Evolutionary conservation across 2,329 filamentous ascomycete species (phyloP), one percentile per base, ranked within the genome.

Genomic region (Colletotrichum eremochloae): DNA sequence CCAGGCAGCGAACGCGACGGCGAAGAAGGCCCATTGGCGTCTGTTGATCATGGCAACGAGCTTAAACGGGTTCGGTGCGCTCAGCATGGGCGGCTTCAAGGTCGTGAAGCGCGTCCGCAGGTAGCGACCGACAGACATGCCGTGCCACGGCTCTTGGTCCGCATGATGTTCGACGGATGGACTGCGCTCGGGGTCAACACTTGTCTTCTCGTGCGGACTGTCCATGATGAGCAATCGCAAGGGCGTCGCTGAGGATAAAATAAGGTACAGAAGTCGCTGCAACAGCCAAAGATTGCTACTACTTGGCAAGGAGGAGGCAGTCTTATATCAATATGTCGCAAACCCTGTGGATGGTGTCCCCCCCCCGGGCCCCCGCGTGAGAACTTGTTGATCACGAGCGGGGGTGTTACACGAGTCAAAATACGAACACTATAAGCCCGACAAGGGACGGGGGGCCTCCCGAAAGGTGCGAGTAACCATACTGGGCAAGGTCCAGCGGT

Each of bases 1-100:
- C 88, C 88, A 90, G n/a, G 86, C 88, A 40, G 81, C 79, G 62
- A 90, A 89, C 1, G 87, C 86, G 64, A 90, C 82, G 12, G 80
- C 77, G 77, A 90, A 90, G 71, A 89, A 89, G 0, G 84, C 82
- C 88, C 88, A 90, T 56, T 89, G 86, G 48, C 82, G 84, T 42
- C 79, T 78, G 68, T 80, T 86, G 67, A 90, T 79, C 83, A 86
- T 86, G 40, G 81, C 79, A 20, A 90, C 50, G 33, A 89, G 78
- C 38, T 78, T 81, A 73, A 88, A 81, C 0, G 88, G 88, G 74
- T 89, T 92, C 61, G 85, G 84, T 36, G 87, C 80, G 64, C 85
- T 84, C 56, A 83, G 78, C 84, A 90, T 87, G 2, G 87, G 87
- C 48, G 90, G 90, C 79, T 87, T 89, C 65, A 92, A 84, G 20